Base-by-base conservation (phyloP, 352 stramenopile genomes). In the Pythium aristosporum region DNA sequence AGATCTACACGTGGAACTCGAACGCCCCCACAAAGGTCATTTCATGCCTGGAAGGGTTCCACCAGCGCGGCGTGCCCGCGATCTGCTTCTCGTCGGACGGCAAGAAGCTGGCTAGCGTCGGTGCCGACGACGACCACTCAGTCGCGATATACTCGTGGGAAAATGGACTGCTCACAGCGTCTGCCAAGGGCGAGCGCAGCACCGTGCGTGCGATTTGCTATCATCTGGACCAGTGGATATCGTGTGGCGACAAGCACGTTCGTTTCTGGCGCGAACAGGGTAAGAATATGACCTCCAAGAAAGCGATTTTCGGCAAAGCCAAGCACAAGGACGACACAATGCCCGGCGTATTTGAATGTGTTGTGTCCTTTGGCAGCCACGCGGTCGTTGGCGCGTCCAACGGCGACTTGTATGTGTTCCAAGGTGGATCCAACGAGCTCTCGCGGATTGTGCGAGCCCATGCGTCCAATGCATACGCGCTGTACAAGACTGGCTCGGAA, bases 121-220 rank as follows among this genome's bases (percentile, higher is more conserved):
- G 88, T 10, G 82, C 78, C 10, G 88, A 96, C 48, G 87, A 94
- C 61, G 85, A 96, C 49, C 88, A 94, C 65, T 93, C 73, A 2
- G 69, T 96, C 30, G 87, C 84, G 1, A 87, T 96, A 43, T 95
- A 96, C 66, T 71, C 76, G 5, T 94, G 84, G 83, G 69, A 87
- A 49, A 88, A 67, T 41, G 72, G 75, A 0, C 52, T 85, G 13
- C 56, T 94, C 2, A 39, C 57, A 0, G 71, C 80, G 2, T 80
- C 75, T 12, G 81, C 79, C 9, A 87, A 88, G 44, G 85, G 85
- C 5, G 83, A 92, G 39, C 76, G 80, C 47, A 87, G 76, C 36
- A 80, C 70, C 12, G 82, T 91, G 2, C 65, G 65, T 18, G 66
- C 70, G 15, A 82, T 94, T 6, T 77, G 76, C 18, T 84, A 77